Conservation (phyloP, 2,329 filamentous ascomycete species). For the Aspergillus felis region DNA sequence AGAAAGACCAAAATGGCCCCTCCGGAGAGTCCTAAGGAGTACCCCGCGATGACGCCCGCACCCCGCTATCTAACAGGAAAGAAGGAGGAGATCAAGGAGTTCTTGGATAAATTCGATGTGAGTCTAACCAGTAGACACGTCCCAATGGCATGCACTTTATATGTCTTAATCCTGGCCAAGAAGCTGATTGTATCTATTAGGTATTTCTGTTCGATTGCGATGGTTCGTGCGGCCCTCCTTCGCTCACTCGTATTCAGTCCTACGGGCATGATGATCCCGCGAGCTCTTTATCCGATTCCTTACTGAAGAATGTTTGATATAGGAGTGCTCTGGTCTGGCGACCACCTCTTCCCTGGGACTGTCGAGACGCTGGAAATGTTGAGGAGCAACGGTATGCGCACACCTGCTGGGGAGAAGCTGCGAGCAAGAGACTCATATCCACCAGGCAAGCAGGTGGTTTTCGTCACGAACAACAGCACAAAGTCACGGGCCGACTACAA, state of each 20-base stretch:
- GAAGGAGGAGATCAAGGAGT: constrained; percentile 69
- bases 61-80: constrained; percentile 73
- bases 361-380: constrained; percentile 82
- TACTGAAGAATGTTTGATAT: constrained; percentile 38
- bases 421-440: constrained; percentile 3
- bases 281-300: constrained; percentile 11
- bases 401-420: background rate
- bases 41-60: constrained; percentile 21
- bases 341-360: constrained; percentile 79
- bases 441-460: constrained; percentile 83
- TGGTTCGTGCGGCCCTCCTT: constrained; percentile 54
- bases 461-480: constrained; percentile 98
- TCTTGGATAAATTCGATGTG: constrained; percentile 90
- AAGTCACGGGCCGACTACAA: constrained; percentile 91
- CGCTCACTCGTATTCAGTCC: constrained; percentile 1
- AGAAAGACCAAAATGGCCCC: background rate
- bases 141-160: background rate
- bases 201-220: constrained; percentile 96
- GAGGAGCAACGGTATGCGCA: constrained; percentile 66
- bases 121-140: constrained; percentile 36
- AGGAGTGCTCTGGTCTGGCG: constrained; percentile 97
- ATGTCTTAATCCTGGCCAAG: background rate
- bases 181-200: constrained; percentile 44
- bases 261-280: constrained; percentile 1
- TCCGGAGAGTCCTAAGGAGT: constrained; percentile 1